These are phyloP conservation scores for Fusarium nygamai DNA, from an alignment of 2,329 filamentous ascomycete genomes.

Conservation along the genomic window DNA sequence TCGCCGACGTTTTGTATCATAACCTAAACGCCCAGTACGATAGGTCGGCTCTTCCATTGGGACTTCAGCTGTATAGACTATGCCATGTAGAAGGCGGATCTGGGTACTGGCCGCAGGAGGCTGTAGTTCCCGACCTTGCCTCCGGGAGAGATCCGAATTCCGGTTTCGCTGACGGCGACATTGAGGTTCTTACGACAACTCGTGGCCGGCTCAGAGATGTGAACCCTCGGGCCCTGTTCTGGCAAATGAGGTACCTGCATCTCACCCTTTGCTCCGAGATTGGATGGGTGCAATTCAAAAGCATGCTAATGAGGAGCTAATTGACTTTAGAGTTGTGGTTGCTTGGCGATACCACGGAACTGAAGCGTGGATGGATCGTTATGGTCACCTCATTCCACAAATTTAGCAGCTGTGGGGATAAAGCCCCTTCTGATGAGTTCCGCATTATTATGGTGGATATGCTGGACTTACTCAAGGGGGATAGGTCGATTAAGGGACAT, in stretches of 20 bases:
- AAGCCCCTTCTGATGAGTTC: too few species aligned
- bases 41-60: background rate
- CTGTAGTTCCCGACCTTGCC: background rate
- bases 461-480: too few species aligned
- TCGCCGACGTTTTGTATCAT: background rate
- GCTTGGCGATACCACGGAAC: background rate
- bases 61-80: background rate
- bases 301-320: fast-evolving
- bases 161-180: background rate
- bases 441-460: too few species aligned
- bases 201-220: background rate
- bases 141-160: fast-evolving
- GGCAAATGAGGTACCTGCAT: background rate
- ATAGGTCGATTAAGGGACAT: background rate
- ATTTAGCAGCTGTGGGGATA: too few species aligned
- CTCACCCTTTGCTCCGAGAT: background rate
- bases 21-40: fast-evolving
- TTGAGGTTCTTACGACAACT: background rate
- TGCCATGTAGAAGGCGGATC: too few species aligned
- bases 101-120: fast-evolving
- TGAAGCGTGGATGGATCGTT: background rate
- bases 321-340: background rate
- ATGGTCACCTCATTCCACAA: background rate
- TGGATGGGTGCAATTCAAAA: background rate
- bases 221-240: background rate